These are phyloP conservation scores for Neocatenulostroma microsporum DNA, from an alignment of 2,329 filamentous ascomycete genomes.

Conservation along the genomic window DNA sequence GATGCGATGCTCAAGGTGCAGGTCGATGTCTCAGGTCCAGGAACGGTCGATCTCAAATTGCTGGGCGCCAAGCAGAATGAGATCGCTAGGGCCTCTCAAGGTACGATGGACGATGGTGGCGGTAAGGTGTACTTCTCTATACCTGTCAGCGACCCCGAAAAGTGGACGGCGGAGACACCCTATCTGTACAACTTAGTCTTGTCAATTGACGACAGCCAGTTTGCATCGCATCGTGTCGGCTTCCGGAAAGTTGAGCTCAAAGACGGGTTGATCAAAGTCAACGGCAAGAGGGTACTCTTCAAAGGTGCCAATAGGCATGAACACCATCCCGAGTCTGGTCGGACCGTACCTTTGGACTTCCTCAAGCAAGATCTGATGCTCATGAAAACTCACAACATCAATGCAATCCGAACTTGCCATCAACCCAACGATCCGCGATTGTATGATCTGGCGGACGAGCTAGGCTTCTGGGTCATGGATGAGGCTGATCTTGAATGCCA, in stretches of 20 bases:
- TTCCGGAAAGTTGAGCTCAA: constrained; percentile 59
- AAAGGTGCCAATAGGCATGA: constrained; percentile 63
- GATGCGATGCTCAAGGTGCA: constrained; percentile 45
- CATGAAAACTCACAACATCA: constrained; percentile 66
- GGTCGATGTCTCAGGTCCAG: constrained; percentile 33
- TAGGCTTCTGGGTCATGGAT: constrained; percentile 60
- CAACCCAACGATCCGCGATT: constrained; percentile 57
- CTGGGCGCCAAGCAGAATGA: constrained; percentile 1
- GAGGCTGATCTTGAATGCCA: constrained; percentile 46
- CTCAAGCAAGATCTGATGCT: constrained; percentile 54
- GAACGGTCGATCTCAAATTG: constrained; percentile 1
- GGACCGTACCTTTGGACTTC: constrained; percentile 55
- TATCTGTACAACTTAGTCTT: constrained; percentile 49
- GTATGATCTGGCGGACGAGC: constrained; percentile 55
- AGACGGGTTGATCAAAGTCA: constrained; percentile 54
- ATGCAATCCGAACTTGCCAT: constrained; percentile 61
- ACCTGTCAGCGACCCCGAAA: constrained; percentile 45
- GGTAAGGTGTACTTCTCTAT: constrained; percentile 4
- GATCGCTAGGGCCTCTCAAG: neutral
- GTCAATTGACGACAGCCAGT: constrained; percentile 27
- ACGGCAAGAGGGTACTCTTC: constrained; percentile 54
- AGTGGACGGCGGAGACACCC: constrained; percentile 63
- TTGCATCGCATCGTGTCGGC: constrained; percentile 49
- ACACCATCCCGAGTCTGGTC: constrained; percentile 57
- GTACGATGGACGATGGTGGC: neutral